These are phyloP conservation scores for Stachybotrys chlorohalonatus DNA, from an alignment of 2,329 filamentous ascomycete species.

Conservation along the genomic window DNA sequence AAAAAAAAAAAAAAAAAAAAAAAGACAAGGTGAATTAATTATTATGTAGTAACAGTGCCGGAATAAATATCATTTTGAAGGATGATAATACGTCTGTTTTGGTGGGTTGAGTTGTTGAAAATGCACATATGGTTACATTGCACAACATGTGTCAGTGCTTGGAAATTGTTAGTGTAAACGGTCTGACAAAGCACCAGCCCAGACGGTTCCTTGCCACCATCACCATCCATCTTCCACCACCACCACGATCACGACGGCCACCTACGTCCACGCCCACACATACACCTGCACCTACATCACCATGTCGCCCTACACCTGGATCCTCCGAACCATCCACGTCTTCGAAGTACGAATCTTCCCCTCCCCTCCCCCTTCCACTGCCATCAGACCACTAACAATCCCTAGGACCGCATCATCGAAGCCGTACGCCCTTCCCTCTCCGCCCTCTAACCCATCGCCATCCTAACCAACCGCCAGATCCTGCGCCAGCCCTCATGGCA, in stretches of 20 bases:
- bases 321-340: background rate
- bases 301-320: background rate
- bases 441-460: background rate
- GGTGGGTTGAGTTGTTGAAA: background rate
- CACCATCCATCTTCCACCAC: background rate
- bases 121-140: background rate
- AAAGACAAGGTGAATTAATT: too few relatives aligned
- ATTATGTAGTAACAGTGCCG: too few relatives aligned
- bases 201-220: background rate
- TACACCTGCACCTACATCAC: background rate
- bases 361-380: background rate
- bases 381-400: background rate
- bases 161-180: background rate
- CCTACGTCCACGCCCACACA: too few relatives aligned
- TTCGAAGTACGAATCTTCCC: background rate
- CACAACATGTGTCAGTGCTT: background rate
- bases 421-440: background rate
- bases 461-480: slow-evolving; percentile 24
- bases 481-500: slow-evolving; percentile 43
- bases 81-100: background rate
- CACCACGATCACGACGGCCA: background rate
- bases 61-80: background rate
- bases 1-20: too few relatives aligned
- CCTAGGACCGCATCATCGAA: background rate
- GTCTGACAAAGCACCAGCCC: background rate